A percentile compares a stretch with the other conserved stretches of the same genome.
Conservation (phyloP, 306 rosid species). For the Hippophae tibetana region DNA sequence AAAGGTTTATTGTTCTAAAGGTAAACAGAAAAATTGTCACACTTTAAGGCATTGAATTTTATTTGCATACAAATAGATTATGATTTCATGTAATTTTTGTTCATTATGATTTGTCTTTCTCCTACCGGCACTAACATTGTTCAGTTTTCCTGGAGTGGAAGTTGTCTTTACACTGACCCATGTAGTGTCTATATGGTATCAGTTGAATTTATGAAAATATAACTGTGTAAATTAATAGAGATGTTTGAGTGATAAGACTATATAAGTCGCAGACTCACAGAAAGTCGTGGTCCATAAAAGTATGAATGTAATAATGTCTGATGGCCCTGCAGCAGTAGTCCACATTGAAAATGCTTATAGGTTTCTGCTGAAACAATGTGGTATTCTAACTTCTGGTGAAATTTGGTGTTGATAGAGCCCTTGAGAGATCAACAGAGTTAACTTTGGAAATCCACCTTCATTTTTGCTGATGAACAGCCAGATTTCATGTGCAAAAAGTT, state of each 20-base stretch:
- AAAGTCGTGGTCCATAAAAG: background rate
- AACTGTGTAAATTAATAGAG: background rate
- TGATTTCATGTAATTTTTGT: too few relatives aligned
- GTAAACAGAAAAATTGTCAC: too few relatives aligned
- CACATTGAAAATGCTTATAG: background rate
- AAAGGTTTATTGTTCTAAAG: too few relatives aligned
- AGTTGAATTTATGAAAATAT: background rate
- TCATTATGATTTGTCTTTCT: too few relatives aligned
- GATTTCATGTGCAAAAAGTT: too few relatives aligned
- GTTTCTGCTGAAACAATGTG: background rate
- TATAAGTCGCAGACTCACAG: background rate
- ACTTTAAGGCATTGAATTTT: too few relatives aligned
- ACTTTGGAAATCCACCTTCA: too few relatives aligned
- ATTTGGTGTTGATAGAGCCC: background rate
- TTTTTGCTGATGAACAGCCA: too few relatives aligned
- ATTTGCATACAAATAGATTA: too few relatives aligned
- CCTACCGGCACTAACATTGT: too few relatives aligned
- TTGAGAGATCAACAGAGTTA: background rate
- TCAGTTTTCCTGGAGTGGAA: background rate
- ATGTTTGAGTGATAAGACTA: background rate
- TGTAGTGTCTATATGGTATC: background rate
- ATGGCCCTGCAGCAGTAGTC: background rate
- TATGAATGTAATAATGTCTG: background rate
- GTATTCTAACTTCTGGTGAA: background rate
- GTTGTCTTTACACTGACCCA: background rate